These are phyloP conservation scores for Rhizoclosmatium sp. DNA, from an alignment of 192 early-diverging fungal genomes.

Conservation along the genomic window DNA sequence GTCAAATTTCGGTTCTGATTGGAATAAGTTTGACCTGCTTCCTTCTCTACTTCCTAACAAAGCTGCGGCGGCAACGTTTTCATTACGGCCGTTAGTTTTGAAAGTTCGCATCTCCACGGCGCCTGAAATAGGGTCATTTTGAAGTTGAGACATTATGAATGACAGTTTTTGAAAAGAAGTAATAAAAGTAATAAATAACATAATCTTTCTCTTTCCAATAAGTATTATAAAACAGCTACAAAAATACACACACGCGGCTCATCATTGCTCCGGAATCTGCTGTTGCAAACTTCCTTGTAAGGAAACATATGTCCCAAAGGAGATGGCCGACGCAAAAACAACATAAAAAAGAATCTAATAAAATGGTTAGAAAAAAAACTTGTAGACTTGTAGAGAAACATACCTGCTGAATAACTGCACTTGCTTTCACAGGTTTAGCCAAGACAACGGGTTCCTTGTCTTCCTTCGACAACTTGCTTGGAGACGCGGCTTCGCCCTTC, in stretches of 20 bases:
- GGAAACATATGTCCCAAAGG: constrained; percentile 15
- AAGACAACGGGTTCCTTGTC: not conserved
- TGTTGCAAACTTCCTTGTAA: not conserved
- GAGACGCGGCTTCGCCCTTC: not conserved
- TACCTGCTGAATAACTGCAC: not conserved
- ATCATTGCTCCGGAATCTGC: no score
- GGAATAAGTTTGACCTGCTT: not conserved
- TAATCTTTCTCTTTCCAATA: no score
- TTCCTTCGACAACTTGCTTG: not conserved
- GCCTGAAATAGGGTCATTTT: no score
- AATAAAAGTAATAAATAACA: no score
- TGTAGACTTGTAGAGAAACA: not conserved
- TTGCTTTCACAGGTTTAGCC: not conserved
- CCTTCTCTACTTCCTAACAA: not conserved
- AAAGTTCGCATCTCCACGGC: no score
- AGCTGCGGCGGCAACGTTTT: not conserved
- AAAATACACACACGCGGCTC: no score
- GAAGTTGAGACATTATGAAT: no score
- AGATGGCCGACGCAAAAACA: constrained; percentile 10
- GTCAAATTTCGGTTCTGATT: not conserved
- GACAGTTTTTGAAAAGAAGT: no score
- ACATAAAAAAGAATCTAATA: constrained; percentile 18
- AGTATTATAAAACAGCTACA: no score
- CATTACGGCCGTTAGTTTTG: no score
- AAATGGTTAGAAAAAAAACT: not conserved